Base-by-base conservation (phyloP, 768 basidiomycete genomes). In the Lactifluus subvellereus region DNA sequence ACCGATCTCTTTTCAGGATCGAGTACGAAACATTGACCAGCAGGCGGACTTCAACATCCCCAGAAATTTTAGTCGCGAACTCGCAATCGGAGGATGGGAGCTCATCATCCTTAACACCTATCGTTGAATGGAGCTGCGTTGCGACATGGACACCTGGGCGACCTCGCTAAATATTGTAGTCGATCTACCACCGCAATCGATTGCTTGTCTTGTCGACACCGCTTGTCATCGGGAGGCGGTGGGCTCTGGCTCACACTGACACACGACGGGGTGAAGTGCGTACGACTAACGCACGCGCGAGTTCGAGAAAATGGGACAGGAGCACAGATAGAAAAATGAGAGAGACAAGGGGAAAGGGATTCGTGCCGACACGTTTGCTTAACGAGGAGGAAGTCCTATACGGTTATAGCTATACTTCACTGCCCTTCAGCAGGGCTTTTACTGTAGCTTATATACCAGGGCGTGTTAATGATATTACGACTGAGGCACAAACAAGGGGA, bases 221-320 rank as follows among this genome's bases (percentile, higher is more conserved):
- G 88, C 6, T 79, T 98, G 6, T 93, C 93, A 1, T 77, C 81
- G 4, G 86, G 88, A 38, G 96, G 96, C 3, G 95, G 96, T 16
- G 97, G 97, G 0, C 74, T 97, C 20, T 99, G 97, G 97, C 74
- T 99, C 32, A 94, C 93, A 0, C 79, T 98, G 69, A 88, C 85
- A 5, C 95, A 98, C 69, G 91, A 96, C 65, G 22, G n/a, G n/a
- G 27, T 27, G 27, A 27, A 27, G 27, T 27, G 27, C 27, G 27
- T 27, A 27, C 27, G 27, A 2, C 2, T 27, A 3, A 27, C 27
- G 27, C 27, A 27, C 27, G 27, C 27, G 27, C 27, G 27, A 27
- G 27, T 27, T 27, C 27, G 27, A 27, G 27, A 27, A 27, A 27
- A 27, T 2, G 27, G 27, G 27, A 27, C 27, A 27, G 27, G 27